Evolutionary conservation across 2,329 filamentous ascomycete species (phyloP).

Genomic region (Exophiala spinifera): DNA sequence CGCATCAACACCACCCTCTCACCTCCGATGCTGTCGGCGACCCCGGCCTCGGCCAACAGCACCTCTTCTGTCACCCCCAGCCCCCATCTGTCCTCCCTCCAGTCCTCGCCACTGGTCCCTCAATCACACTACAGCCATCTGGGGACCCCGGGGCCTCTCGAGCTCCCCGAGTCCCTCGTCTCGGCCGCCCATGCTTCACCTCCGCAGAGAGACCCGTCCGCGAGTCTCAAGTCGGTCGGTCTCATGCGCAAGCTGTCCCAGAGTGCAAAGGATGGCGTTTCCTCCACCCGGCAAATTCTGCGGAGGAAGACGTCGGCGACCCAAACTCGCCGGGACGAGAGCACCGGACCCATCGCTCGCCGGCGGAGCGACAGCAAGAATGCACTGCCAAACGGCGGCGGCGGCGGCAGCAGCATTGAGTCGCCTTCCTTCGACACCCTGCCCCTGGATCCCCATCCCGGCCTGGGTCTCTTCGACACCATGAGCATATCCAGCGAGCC

Average conservation of each 20-base stretch:
- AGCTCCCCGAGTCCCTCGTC: constrained; percentile 70
- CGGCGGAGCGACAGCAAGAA: constrained; percentile 86
- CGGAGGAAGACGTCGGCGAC: constrained; percentile 75
- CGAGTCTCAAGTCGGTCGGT: constrained; percentile 54
- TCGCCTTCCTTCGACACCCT: constrained; percentile 17
- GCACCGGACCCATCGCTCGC: constrained; percentile 83
- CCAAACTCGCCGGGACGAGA: constrained; percentile 76
- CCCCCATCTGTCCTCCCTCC: constrained; percentile 26
- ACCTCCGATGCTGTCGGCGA: constrained; percentile 14
- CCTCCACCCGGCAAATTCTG: constrained; percentile 49
- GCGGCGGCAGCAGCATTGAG: constrained; percentile 5
- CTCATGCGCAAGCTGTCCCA: constrained; percentile 84
- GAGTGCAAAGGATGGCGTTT: constrained; percentile 60
- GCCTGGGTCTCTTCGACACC: constrained; percentile 37
- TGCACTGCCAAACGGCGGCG: constrained; percentile 44
- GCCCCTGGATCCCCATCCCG: constrained; percentile 15
- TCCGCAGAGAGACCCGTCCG: constrained; percentile 12
- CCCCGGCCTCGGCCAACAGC: constrained; percentile 26
- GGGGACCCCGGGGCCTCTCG: constrained; percentile 53
- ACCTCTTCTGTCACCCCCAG: constrained; percentile 25
- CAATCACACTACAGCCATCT: constrained; percentile 30
- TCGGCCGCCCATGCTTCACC: constrained; percentile 40
- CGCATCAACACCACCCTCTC: constrained; percentile 20
- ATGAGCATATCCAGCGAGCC: constrained; percentile 40
- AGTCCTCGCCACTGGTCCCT: constrained; percentile 27